phyloP scores from a whole-genome alignment of 768 basidiomycete species.

The Naganishia friedmannii region DNA sequence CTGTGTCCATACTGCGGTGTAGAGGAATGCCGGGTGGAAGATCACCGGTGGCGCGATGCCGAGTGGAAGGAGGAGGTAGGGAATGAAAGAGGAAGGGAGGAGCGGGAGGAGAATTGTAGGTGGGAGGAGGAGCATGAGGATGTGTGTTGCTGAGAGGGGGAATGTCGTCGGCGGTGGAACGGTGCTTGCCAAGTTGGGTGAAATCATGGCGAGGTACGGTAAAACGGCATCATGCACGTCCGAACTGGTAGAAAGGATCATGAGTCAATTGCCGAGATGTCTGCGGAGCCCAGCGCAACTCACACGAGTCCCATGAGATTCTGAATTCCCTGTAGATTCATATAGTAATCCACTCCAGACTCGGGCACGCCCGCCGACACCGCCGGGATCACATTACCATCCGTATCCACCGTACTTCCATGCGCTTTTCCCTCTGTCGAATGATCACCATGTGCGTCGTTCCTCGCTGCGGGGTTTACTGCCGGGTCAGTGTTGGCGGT shows the following conservation, averaged over 20 bases:
- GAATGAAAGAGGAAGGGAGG: slow-evolving; percentile 36
- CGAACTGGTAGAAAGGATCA: slow-evolving; percentile 19
- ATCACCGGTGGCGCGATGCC: slow-evolving; percentile 42
- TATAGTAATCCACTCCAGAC: slow-evolving; percentile 74
- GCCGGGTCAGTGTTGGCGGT: slow-evolving; percentile 25
- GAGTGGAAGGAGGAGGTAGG: slow-evolving; percentile 46
- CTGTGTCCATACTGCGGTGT: slow-evolving; percentile 11
- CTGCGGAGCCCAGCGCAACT: too few relatives aligned
- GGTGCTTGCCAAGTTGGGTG: slow-evolving; percentile 20
- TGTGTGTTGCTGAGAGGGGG: slow-evolving; percentile 45
- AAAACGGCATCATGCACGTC: slow-evolving; percentile 31
- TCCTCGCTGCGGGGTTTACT: slow-evolving; percentile 16
- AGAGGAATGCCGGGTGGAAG: slow-evolving; percentile 49
- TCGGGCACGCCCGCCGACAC: slow-evolving; percentile 55
- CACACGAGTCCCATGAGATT: slow-evolving; percentile 84
- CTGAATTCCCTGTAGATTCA: slow-evolving; percentile 83
- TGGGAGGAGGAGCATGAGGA: slow-evolving; percentile 43
- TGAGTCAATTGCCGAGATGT: too few relatives aligned
- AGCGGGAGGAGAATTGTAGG: slow-evolving; percentile 47
- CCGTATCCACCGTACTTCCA: slow-evolving; percentile 25
- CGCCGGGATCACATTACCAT: slow-evolving; percentile 41
- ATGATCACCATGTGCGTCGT: background rate
- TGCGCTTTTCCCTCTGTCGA: background rate
- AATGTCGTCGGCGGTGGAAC: slow-evolving; percentile 35
- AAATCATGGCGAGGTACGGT: slow-evolving; percentile 31